Base-by-base conservation (phyloP, 106 monocot species). In the Phalaenopsis equestris region DNA sequence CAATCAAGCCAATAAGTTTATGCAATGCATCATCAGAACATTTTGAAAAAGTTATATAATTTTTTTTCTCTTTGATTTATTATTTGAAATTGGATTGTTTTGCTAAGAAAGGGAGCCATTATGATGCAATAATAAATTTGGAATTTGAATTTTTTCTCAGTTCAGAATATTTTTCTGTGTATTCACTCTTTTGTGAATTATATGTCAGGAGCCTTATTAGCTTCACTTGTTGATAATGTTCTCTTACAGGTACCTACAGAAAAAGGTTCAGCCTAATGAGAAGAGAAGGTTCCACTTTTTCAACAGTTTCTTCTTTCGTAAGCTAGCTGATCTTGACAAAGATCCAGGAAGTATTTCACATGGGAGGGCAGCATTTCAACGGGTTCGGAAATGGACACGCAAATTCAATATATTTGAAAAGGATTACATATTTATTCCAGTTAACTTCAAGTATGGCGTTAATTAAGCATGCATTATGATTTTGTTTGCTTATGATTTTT, bases 241-340 rank as follows among this genome's bases (percentile, higher is more conserved):
- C 42, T 84, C 8, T 82, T 86, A 58, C 87, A 98, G 98, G 77
- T 92, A 94, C 79, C 82, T 98, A 88, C 89, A 83, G 79, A 84
- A 85, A 70, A 86, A 87, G 82, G 87, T 98, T 86, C 76, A 81
- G 55, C 82, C 85, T 18, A 74, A 81, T 64, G 87, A 89, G 84
- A 84, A 80, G 57, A 77, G 81, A 55, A 89, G 90, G 76, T 87
- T 92, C 76, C 94, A 98, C 80, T 98, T 98, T 81, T 98, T 98
- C 77, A 98, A 98, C 84, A 94, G 98, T 67, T 98, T 98, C 85
- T 98, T 98, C 88, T 98, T 98, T 72, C 92, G 98, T 42, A 98
- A 98, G 81, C 78, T 98, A 83, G 98, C 86, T 6, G 98, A 94
- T 85, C 86, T 93, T 75, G 98, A 98, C 81, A 94, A 92, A 82